phyloP scores from a whole-genome alignment of 108 stramenopile species.

The Nannochloropsis salina region DNA sequence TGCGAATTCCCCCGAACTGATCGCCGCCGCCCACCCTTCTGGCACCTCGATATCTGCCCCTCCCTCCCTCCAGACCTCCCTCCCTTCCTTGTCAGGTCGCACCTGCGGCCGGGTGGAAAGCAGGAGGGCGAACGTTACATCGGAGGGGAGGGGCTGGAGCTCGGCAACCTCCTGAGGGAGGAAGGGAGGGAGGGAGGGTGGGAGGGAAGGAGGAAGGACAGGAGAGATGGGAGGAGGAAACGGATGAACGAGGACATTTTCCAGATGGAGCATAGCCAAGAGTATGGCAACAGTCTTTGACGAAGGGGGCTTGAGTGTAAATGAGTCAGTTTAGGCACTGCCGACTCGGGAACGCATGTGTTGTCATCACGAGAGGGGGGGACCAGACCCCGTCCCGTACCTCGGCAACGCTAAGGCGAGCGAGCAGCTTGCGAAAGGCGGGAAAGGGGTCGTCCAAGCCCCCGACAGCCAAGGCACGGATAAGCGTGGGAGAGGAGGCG shows the following conservation, averaged over 20 bases:
- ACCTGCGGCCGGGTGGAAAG: neutral
- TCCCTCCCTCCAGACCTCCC: neutral
- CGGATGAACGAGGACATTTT: too few relatives aligned
- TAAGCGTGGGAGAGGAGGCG: neutral
- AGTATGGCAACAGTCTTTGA: too few relatives aligned
- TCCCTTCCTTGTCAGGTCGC: neutral
- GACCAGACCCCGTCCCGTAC: neutral
- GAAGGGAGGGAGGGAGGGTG: neutral
- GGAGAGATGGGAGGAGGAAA: neutral
- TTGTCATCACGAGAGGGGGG: too few relatives aligned
- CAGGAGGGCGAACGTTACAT: conserved; percentile 1
- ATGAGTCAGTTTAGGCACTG: too few relatives aligned
- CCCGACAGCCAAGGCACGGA: neutral
- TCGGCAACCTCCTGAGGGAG: neutral
- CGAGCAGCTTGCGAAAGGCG: neutral
- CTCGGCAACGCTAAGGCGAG: neutral
- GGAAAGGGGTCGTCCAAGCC: conserved; percentile 7
- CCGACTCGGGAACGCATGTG: too few relatives aligned
- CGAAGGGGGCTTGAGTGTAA: too few relatives aligned
- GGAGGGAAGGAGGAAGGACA: neutral
- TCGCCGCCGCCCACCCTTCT: neutral
- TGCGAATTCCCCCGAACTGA: conserved; percentile 12
- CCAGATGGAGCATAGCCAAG: too few relatives aligned
- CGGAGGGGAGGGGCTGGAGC: neutral
- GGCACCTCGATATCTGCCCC: neutral